Base-by-base conservation (phyloP, 192 early-diverging fungal genomes). In the Coemansia pectinata region DNA sequence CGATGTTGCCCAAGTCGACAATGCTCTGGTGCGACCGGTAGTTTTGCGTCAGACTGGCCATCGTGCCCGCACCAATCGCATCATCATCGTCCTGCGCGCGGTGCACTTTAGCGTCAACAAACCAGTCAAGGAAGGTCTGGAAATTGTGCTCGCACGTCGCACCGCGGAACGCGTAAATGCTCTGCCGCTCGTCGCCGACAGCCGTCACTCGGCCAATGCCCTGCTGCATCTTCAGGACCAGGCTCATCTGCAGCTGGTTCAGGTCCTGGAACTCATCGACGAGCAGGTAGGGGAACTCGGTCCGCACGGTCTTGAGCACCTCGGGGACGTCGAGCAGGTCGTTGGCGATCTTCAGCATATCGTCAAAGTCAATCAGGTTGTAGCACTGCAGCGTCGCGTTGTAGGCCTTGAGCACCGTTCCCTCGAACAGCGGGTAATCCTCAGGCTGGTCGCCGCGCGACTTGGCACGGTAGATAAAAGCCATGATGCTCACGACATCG, bases 251-350 rank as follows among this genome's bases (percentile, higher is more conserved):
- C 71, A 73, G 71, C 58, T 69, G 50, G 50, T 84, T 84, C 27
- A 84, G 71, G 19, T 84, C 81, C 74, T 84, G 81, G 41, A 84
- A 84, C 69, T 84, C 81, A 47, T 84, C 81, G 8, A 84, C 73
- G 42, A 84, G 63, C 15, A 84, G 62, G 42, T 79, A 84, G 48
- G 70, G 73, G 33, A 50, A 79, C 67, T 69, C 41, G 1, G 29
- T 31, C 21, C 72, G 76, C 42, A 76, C 77, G 11, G n/a, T 23
- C 17, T 21, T 6, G 27, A 78, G 67, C 1, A 76, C 55, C 12
- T 59, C 36, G 17, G 33, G 40, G 9, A 65, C 10, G 8, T 66
- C 58, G 53, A 84, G 55, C 9, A 84, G 31, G 45, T 73, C 39
- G 27, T 62, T 65, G 17, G 81, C 74, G 10, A 58, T 34, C 50